These are phyloP conservation scores for Juglanconis juglandina DNA, from an alignment of 2,329 filamentous ascomycete genomes.

Conservation along the genomic window DNA sequence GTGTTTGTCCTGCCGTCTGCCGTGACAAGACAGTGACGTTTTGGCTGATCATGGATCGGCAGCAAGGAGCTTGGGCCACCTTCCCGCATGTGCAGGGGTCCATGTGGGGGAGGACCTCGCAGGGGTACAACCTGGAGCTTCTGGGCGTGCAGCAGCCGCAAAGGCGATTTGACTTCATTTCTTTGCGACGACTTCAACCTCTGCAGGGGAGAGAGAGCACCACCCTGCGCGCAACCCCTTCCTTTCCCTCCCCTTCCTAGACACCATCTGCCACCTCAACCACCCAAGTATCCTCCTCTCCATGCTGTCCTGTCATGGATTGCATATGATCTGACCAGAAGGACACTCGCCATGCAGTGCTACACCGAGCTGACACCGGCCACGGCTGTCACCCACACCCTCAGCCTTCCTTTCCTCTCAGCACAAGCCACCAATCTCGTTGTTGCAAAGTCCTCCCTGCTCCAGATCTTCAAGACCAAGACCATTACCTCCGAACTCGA, in stretches of 20 bases:
- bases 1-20: neutral
- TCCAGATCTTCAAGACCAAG: slow-evolving; percentile 83
- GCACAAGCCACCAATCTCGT: slow-evolving; percentile 77
- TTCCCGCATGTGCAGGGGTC: neutral
- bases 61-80: slow-evolving; percentile 19
- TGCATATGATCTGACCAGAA: slow-evolving; percentile 24
- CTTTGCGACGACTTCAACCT: too few relatives aligned
- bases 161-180: neutral
- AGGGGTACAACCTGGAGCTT: neutral
- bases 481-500: slow-evolving; percentile 63
- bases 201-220: too few relatives aligned
- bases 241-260: too few relatives aligned
- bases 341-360: slow-evolving; percentile 71
- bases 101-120: neutral
- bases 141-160: neutral
- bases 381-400: slow-evolving; percentile 86
- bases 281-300: neutral
- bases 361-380: slow-evolving; percentile 95
- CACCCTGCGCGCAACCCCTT: too few relatives aligned
- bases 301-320: slow-evolving; percentile 1
- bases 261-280: neutral
- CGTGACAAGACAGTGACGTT: neutral
- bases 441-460: slow-evolving; percentile 85
- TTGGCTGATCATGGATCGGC: neutral
- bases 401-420: slow-evolving; percentile 74